Conservation (phyloP, 2,329 filamentous ascomycete species). For the Calonectria honghensis region DNA sequence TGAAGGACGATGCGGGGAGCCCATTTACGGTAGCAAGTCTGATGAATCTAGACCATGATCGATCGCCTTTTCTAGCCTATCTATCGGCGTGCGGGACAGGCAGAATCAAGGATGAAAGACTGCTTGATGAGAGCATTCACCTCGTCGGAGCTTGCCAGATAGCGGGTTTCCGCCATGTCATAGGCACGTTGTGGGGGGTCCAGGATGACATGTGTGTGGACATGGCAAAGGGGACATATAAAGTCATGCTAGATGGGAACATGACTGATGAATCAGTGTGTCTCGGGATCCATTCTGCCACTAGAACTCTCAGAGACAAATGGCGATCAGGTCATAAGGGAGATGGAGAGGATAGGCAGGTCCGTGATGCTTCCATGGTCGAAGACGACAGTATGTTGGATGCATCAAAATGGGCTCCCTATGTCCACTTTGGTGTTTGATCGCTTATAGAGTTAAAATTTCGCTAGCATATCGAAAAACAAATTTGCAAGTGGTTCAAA, state of each 20-base stretch:
- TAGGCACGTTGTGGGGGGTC: conserved; percentile 32
- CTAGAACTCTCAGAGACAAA: background rate
- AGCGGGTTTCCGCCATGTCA: conserved; percentile 34
- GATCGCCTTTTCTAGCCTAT: conserved; percentile 59
- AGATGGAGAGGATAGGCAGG: background rate
- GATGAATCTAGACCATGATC: conserved; percentile 42
- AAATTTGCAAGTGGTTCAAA: background rate
- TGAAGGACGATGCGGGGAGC: conserved; percentile 27
- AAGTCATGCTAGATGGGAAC: background rate
- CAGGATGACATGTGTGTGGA: conserved; percentile 11
- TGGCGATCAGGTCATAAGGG: background rate
- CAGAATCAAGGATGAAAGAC: conserved; percentile 41
- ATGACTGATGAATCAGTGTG: conserved; percentile 29
- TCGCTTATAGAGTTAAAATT: background rate
- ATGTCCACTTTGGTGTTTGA: background rate
- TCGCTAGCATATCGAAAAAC: background rate
- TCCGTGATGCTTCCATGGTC: background rate
- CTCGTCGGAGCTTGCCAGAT: conserved; percentile 48
- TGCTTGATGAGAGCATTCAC: conserved; percentile 63
- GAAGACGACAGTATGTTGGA: background rate
- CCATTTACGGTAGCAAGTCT: conserved; percentile 44
- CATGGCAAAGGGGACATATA: conserved; percentile 23
- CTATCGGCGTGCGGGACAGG: conserved; percentile 63
- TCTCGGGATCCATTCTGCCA: conserved; percentile 15
- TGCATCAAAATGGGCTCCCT: background rate